A percentile compares a stretch with the other conserved stretches of the same genome.
phyloP scores from a whole-genome alignment of 1,139 yeast genomes.

The Yamadazyma conglobata region DNA sequence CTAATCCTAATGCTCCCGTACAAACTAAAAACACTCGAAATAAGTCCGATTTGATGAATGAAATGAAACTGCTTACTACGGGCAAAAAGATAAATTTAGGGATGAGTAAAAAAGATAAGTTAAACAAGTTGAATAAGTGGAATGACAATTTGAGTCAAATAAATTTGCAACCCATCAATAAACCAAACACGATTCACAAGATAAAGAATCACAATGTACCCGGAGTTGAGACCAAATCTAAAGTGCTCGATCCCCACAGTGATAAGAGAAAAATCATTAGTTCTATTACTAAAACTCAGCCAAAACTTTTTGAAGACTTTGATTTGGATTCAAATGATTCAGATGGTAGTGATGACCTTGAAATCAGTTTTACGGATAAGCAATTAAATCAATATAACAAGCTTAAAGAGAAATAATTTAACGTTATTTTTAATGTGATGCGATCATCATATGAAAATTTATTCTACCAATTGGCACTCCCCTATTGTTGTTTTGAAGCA shows the following conservation, averaged over 20 bases:
- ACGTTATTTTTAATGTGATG: too few species aligned
- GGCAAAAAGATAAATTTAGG: conserved; percentile 12
- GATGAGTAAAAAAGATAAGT: conserved; percentile 14
- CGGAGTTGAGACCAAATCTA: too few species aligned
- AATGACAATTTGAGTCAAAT: conserved; percentile 6
- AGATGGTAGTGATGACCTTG: conserved; percentile 9
- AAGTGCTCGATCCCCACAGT: too few species aligned
- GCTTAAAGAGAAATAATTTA: too few species aligned
- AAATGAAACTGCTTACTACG: conserved; percentile 9
- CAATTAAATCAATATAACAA: conserved; percentile 4
- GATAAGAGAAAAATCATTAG: too few species aligned
- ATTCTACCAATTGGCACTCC: too few species aligned
- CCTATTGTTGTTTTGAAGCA: too few species aligned
- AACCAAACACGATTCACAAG: too few species aligned
- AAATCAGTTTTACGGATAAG: conserved; percentile 6
- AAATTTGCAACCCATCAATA: too few species aligned
- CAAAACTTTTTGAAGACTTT: conserved; percentile 4
- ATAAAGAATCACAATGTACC: too few species aligned
- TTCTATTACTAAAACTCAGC: too few species aligned
- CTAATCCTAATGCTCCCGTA: conserved; percentile 3
- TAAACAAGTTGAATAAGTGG: conserved; percentile 13
- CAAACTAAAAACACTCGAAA: not conserved
- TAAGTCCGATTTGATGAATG: conserved; percentile 3
- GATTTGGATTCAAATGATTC: conserved; percentile 5
- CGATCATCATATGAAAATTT: too few species aligned